These are phyloP conservation scores for Trichoderma atroviride DNA, from an alignment of 2,329 filamentous ascomycete species.

Conservation along the genomic window DNA sequence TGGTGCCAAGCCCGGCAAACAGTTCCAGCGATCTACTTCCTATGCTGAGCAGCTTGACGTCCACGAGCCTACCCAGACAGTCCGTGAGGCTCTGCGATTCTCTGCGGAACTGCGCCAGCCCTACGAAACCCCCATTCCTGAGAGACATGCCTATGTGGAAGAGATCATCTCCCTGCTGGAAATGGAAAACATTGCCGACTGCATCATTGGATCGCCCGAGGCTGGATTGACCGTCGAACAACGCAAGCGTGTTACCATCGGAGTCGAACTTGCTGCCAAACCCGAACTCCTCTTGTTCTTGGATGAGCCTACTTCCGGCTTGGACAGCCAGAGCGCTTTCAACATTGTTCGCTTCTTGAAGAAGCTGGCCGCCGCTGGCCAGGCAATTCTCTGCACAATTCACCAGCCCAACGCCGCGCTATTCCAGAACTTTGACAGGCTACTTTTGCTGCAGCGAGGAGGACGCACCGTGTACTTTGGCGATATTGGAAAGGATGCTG, in stretches of 20 bases:
- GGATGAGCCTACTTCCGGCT: slow-evolving; percentile 76
- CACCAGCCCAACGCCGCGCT: slow-evolving; percentile 86
- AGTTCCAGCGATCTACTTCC: slow-evolving; percentile 64
- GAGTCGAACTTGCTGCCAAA: slow-evolving; percentile 85
- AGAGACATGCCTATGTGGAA: slow-evolving; percentile 63
- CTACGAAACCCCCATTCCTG: slow-evolving; percentile 53
- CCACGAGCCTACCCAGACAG: slow-evolving; percentile 64
- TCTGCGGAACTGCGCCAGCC: slow-evolving; percentile 64
- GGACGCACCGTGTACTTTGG: slow-evolving; percentile 86
- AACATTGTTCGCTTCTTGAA: slow-evolving; percentile 78
- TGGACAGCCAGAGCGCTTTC: slow-evolving; percentile 66
- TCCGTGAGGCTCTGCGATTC: slow-evolving; percentile 65
- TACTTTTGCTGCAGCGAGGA: slow-evolving; percentile 76
- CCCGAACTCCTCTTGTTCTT: slow-evolving; percentile 76
- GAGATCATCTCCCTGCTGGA: slow-evolving; percentile 62
- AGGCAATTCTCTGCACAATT: slow-evolving; percentile 88
- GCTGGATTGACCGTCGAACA: slow-evolving; percentile 71
- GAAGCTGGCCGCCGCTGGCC: slow-evolving; percentile 76
- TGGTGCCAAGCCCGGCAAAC: slow-evolving; percentile 56
- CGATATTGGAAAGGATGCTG: slow-evolving; percentile 76
- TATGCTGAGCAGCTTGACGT: slow-evolving; percentile 66
- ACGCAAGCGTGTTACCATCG: slow-evolving; percentile 81
- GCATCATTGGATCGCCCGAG: slow-evolving; percentile 61
- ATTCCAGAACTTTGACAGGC: slow-evolving; percentile 85
- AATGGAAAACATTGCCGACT: slow-evolving; percentile 62